Evolutionary conservation across 176 grass and related monocot species (phyloP).

Genomic region (Phyllostachys edulis): DNA sequence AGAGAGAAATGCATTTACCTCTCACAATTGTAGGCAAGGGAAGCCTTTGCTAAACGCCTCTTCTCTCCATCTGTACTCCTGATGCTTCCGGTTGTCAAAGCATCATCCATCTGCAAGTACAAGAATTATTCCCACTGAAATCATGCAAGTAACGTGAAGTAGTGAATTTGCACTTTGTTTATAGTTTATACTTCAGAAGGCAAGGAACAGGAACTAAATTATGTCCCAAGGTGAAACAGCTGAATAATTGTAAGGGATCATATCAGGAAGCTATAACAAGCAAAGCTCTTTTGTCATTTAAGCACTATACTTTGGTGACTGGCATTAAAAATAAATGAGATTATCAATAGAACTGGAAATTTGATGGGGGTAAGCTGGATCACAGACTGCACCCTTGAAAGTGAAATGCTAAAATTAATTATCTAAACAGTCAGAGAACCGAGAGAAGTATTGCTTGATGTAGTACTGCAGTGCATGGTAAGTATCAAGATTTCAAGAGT

Average conservation of each 20-base stretch:
- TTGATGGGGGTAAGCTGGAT: background rate
- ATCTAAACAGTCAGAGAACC: background rate
- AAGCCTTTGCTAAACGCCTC: constrained; percentile 83
- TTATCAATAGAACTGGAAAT: background rate
- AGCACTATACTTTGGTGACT: background rate
- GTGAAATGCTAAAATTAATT: background rate
- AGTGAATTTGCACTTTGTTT: background rate
- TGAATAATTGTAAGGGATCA: background rate
- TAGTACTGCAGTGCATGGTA: background rate
- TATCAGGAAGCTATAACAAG: background rate
- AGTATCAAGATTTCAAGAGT: background rate
- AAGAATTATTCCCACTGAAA: background rate
- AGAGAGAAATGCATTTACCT: constrained; percentile 64
- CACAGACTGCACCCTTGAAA: background rate
- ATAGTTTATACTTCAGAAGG: background rate
- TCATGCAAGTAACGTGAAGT: background rate
- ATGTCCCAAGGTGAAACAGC: background rate
- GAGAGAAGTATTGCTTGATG: background rate
- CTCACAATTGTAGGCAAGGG: constrained; percentile 97
- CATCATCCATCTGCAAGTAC: constrained; percentile 86
- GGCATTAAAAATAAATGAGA: background rate
- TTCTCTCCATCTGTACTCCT: constrained; percentile 86
- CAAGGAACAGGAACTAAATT: background rate
- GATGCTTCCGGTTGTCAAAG: constrained; percentile 93
- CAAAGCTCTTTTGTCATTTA: background rate